Conservation (phyloP, 257 asterid species). For the Ophiorrhiza pumila region DNA sequence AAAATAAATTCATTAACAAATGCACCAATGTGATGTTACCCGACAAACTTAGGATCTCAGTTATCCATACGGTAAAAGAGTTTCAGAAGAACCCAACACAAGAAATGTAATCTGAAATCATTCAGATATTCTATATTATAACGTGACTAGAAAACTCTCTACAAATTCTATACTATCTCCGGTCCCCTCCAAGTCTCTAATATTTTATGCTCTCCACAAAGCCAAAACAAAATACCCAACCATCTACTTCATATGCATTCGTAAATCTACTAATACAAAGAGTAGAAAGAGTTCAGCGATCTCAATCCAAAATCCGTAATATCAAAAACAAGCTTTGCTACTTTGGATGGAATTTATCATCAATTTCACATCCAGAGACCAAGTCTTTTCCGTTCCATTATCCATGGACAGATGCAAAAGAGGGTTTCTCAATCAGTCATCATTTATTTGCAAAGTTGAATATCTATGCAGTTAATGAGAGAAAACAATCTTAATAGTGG, state of each 20-base stretch:
- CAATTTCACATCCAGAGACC: background rate
- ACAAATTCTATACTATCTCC: background rate
- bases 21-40: background rate
- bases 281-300: background rate
- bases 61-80: background rate
- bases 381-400: constrained; percentile 1
- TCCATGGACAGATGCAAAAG: background rate
- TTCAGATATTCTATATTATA: background rate
- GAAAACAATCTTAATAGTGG: constrained; percentile 10
- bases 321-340: background rate
- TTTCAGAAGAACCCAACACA: background rate
- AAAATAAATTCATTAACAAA: background rate
- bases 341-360: background rate
- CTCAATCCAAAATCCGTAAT: background rate
- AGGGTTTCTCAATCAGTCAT: background rate
- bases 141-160: background rate
- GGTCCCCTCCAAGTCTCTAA: background rate
- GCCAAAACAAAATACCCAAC: background rate
- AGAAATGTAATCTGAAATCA: background rate
- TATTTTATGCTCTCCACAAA: background rate
- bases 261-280: background rate
- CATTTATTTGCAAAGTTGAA: background rate
- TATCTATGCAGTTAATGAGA: background rate
- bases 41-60: background rate
- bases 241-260: background rate